Evolutionary conservation across 2,329 filamentous ascomycete species (phyloP), one percentile per base, ranked within the genome.

Genomic region (Cercospora sesami): DNA sequence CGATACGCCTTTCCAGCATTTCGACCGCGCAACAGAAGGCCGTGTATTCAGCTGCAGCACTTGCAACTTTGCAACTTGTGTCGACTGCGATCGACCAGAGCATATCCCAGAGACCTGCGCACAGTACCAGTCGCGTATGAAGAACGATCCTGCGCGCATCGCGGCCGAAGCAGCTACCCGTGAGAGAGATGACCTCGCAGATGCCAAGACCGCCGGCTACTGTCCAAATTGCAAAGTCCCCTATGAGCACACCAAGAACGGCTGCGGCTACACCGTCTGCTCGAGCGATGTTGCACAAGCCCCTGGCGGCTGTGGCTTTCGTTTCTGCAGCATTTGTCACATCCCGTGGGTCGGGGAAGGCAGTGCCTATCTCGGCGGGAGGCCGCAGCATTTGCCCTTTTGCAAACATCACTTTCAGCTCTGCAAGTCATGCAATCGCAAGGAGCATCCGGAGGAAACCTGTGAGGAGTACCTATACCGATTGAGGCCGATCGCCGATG

Each of bases 71-170:
- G 2, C 21, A 2, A 64, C 60, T 5, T 71, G 71, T 58, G 42
- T 57, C 53, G 65, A 67, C 23, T 71, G 69, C 30, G 69, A 72
- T 55, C 59, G 58, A 6, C 71, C 71, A 28, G 70, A 71, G 30
- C 69, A 72, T 23, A 0, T 16, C 1, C 23, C 16, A 36, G 36
- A 72, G 48, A 65, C 39, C 8, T 71, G 69, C 39, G 0, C 0
- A 4, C 39, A 67, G 7, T 62, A 62, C 58, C 59, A 61, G n/a
- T 5, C 10, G n/a, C 59, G 51, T 5, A 45, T 63, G 1, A 16
- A 14, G 7, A 1, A 28, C 1, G 53, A 65, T 16, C 31, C 18
- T 5, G 36, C 9, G 0, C 55, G 39, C 16, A 23, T 23, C 0
- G 8, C 28, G 6, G 55, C 63, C n/a, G 63, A 65, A 16, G 9